Evolutionary conservation across 257 asterid species (phyloP).

Genomic region (Jacaranda mimosifolia): DNA sequence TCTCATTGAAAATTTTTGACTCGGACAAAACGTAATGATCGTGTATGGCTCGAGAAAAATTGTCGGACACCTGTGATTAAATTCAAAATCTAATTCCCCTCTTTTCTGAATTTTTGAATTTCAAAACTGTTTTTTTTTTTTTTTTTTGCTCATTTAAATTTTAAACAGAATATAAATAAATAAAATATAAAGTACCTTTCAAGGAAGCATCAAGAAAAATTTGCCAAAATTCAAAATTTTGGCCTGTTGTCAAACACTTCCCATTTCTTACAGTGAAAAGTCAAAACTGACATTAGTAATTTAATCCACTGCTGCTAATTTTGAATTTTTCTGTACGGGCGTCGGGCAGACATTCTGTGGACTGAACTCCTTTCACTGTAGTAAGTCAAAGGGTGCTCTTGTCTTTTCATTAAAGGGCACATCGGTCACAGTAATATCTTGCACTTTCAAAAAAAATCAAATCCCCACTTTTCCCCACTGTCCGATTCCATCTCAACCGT

Average conservation of each 20-base stretch:
- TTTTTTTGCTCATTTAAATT: background rate
- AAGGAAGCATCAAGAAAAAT: background rate
- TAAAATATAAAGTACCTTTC: background rate
- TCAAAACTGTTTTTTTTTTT: background rate
- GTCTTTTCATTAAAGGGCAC: slow-evolving; percentile 41
- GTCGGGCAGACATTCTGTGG: slow-evolving; percentile 1
- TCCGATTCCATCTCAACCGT: slow-evolving; percentile 45
- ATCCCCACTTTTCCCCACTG: slow-evolving; percentile 24
- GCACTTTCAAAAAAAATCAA: slow-evolving; percentile 42
- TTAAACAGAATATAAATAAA: background rate
- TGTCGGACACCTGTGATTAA: background rate
- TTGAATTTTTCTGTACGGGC: background rate
- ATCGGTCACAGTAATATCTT: slow-evolving; percentile 34
- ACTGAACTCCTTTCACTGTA: background rate
- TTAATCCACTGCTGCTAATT: background rate
- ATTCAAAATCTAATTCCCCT: background rate
- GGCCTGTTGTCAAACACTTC: background rate
- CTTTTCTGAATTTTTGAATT: background rate
- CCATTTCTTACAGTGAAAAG: background rate
- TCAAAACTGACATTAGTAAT: slow-evolving; percentile 5
- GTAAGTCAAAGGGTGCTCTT: slow-evolving; percentile 35
- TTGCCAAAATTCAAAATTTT: background rate
- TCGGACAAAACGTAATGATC: background rate
- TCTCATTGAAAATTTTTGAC: too few species aligned
- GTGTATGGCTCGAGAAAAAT: too few species aligned